Evolutionary conservation across 257 asterid genomes (phyloP), one percentile per base, ranked within the genome.

Genomic region (Nicotiana noctiflora): DNA sequence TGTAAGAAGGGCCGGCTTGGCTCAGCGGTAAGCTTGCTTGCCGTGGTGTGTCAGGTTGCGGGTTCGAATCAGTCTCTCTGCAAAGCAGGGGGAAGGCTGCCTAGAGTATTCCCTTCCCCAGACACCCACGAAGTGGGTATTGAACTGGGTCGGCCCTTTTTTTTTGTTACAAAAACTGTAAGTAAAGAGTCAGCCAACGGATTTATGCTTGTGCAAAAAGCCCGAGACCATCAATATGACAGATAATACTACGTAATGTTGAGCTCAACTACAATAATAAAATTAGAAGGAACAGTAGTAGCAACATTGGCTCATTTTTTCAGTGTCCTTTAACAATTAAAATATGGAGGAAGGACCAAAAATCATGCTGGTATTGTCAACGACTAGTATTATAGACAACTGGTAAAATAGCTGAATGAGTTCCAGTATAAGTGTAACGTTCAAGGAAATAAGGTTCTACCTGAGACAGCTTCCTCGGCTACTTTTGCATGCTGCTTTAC

Each of bases 381-480:
- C 44, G 37, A 44, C 11, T 21, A 3, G 27, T 15, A 61, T 14
- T 59, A 23, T 23, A 40, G 46, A 21, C 44, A 61, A 57, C 34
- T 77, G 31, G 19, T 56, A 25, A 40, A 70, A 32, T 70, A n/a
- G 59, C 59, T 21, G 77, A 70, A 44, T 1, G 34, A 70, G 59
- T 34, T 23, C 29, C 40, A 18, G 55, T 19, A 65, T 79, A 37
- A 61, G 23, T 12, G 61, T 44, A 29, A n/a, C 65, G 60, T 61
- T n/a, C 49, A 68, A 82, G 70, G 84, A 27, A 57, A 14, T 14
- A 59, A 77, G 13, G 23, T 59, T 80, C 72, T 85, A 95, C 99
- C 99, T 78, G 97, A 87, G 82, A 95, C 98, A 79, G 99, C 99
- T 89, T 95, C 99, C 87, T 95, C 98, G 14, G 99, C 95, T 76